Conservation (phyloP, 768 basidiomycete species). For the Leucocoprinus birnbaumii region DNA sequence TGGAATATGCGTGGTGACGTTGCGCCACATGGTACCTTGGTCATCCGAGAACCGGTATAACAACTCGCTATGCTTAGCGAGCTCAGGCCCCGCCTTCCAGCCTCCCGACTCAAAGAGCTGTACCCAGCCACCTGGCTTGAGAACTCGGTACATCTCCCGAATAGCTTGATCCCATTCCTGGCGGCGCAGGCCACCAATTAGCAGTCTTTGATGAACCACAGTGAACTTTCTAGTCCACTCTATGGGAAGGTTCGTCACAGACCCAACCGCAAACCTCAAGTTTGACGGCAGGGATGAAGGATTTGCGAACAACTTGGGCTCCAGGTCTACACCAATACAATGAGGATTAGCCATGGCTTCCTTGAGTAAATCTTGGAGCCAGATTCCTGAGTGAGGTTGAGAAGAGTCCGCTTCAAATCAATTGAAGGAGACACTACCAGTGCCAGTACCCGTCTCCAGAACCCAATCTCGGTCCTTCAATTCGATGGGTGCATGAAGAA, state of each 20-base stretch:
- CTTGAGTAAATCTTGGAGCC: constrained; percentile 2
- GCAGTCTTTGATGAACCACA: constrained; percentile 7
- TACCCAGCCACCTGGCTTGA: constrained; percentile 10
- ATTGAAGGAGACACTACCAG: background rate
- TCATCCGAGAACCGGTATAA: background rate
- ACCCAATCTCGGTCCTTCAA: constrained; percentile 7
- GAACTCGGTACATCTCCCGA: constrained; percentile 4
- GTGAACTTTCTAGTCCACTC: constrained; percentile 8
- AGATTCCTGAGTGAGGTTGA: background rate
- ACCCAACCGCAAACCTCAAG: constrained; percentile 1
- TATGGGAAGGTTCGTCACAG: background rate
- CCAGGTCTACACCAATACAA: constrained; percentile 2
- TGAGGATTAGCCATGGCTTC: background rate
- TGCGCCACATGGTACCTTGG: background rate
- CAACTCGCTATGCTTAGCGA: constrained; percentile 1
- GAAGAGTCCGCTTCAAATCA: too few relatives aligned
- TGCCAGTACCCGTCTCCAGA: background rate
- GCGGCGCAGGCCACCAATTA: background rate
- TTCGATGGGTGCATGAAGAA: constrained; percentile 3
- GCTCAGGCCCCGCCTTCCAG: background rate
- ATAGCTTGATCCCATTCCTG: constrained; percentile 7
- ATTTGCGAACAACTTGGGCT: background rate
- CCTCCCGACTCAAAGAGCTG: constrained; percentile 1
- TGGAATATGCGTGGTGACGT: background rate
- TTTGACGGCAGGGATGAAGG: constrained; percentile 1